Evolutionary conservation across 352 stramenopile species (phyloP).

Genomic region (Aphanomyces astaci): DNA sequence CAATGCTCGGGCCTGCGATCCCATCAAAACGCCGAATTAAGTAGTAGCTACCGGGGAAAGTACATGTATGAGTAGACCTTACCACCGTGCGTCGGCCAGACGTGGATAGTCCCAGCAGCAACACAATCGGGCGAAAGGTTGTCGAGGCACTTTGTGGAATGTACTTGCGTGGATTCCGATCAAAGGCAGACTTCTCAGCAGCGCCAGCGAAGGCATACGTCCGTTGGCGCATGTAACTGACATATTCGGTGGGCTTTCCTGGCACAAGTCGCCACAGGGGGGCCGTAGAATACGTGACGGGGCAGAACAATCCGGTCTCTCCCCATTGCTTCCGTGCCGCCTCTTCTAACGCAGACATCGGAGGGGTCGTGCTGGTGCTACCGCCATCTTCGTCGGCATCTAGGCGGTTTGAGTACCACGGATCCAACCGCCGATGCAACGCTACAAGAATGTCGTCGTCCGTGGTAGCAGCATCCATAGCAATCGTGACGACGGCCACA

Average conservation of each 20-base stretch:
- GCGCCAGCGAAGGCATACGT: conserved; percentile 1
- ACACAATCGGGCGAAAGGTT: conserved; percentile 10
- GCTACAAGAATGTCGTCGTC: background rate
- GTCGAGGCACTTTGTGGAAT: background rate
- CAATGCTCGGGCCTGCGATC: background rate
- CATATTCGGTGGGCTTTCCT: background rate
- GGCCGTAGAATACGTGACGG: background rate
- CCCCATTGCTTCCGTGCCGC: background rate
- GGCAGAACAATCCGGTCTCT: background rate
- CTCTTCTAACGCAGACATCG: background rate
- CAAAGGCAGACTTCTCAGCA: conserved; percentile 7
- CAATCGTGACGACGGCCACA: background rate
- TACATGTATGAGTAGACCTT: too few relatives aligned
- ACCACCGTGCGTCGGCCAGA: background rate
- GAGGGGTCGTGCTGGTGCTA: background rate
- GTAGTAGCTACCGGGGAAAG: too few relatives aligned
- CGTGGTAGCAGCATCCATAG: background rate
- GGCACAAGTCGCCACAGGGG: background rate
- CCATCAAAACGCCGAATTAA: background rate
- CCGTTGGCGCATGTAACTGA: conserved; percentile 1
- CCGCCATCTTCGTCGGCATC: conserved; percentile 5
- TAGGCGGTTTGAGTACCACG: background rate
- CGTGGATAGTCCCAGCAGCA: background rate
- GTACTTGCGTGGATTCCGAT: conserved; percentile 11
- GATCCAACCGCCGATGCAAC: background rate